Conservation (phyloP, 805 yeast genomes). For the Torulaspora microellipsoides region DNA sequence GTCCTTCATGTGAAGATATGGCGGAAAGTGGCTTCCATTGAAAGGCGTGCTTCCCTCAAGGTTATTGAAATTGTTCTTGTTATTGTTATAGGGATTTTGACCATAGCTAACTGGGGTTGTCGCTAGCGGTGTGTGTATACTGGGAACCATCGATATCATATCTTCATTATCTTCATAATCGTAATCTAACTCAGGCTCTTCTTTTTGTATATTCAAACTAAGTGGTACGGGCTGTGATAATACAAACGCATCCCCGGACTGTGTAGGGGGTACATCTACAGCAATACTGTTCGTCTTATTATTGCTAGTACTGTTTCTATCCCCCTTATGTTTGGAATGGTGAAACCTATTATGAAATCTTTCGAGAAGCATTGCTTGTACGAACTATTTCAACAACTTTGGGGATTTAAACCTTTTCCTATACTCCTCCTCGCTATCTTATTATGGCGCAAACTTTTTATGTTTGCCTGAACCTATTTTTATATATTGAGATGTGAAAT, state of each 20-base stretch:
- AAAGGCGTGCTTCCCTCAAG: not conserved
- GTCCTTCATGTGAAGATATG: conserved; percentile 17
- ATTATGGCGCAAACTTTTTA: no score
- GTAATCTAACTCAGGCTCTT: not conserved
- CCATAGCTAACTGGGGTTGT: conserved; percentile 10
- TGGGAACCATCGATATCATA: conserved; percentile 12
- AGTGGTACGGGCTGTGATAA: conserved; percentile 5
- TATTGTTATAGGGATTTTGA: not conserved
- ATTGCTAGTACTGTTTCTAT: conserved; percentile 8
- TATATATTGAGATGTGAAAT: no score
- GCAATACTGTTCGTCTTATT: conserved; percentile 7
- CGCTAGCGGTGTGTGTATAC: conserved; percentile 12
- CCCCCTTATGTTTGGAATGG: conserved; percentile 11
- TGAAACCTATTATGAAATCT: conserved; percentile 19
- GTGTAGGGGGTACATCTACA: not conserved
- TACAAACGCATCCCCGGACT: not conserved
- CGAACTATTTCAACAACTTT: no score
- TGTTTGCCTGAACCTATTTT: no score
- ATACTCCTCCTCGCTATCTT: no score
- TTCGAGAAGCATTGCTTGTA: conserved; percentile 16
- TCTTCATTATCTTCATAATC: conserved; percentile 9
- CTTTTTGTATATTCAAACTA: not conserved
- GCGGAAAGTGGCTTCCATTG: conserved; percentile 11
- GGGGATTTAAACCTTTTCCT: no score
- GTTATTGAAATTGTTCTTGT: not conserved